phyloP scores from a whole-genome alignment of 306 rosid species.

The Quercus gilva region DNA sequence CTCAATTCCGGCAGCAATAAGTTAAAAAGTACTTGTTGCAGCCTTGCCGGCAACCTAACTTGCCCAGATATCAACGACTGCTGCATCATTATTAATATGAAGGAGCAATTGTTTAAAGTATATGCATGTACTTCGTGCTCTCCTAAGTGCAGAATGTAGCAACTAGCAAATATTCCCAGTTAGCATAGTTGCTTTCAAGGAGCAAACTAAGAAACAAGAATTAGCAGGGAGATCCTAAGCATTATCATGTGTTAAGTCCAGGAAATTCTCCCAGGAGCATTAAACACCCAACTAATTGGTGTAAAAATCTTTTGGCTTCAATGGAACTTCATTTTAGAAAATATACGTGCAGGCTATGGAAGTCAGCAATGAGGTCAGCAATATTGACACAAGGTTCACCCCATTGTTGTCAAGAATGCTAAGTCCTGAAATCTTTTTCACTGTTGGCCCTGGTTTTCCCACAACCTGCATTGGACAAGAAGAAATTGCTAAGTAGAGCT shows the following conservation, averaged over 20 bases:
- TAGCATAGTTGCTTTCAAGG: too few relatives aligned
- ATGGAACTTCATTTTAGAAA: conserved; percentile 37
- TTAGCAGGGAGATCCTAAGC: background rate
- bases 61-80: background rate
- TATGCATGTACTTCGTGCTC: background rate
- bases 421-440: conserved; percentile 71
- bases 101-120: too few relatives aligned
- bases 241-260: background rate
- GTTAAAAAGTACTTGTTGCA: background rate
- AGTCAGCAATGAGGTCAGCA: conserved; percentile 66
- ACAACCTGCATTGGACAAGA: conserved; percentile 56
- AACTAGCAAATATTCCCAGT: too few relatives aligned
- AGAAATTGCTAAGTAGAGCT: conserved; percentile 1
- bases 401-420: conserved; percentile 82
- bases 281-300: background rate
- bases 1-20: too few relatives aligned
- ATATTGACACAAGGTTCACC: conserved; percentile 70
- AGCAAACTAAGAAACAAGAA: background rate
- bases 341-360: conserved; percentile 51
- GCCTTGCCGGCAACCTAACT: background rate
- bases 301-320: background rate
- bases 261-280: background rate
- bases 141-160: too few relatives aligned
- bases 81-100: too few relatives aligned
- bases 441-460: conserved; percentile 87